phyloP scores from a whole-genome alignment of 805 yeast genomes.

The Metschnikowia aberdeeniae region DNA sequence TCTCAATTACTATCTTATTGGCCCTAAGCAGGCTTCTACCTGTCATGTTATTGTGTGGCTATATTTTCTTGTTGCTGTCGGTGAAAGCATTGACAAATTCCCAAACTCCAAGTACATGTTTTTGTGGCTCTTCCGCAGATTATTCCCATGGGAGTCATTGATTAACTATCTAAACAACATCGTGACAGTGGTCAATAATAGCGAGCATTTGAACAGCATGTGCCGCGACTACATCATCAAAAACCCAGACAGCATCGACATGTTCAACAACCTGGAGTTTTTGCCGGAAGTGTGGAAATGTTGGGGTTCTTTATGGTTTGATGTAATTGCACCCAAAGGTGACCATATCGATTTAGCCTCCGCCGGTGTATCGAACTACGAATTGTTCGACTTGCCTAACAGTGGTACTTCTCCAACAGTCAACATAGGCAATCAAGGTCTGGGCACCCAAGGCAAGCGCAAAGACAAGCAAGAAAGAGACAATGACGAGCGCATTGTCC shows the following conservation, averaged over 20 bases:
- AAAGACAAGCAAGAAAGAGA: constrained; percentile 33
- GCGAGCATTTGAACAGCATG: constrained; percentile 20
- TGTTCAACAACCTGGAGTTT: constrained; percentile 56
- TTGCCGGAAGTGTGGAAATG: constrained; percentile 79
- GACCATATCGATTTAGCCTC: constrained; percentile 47
- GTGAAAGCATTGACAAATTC: constrained; percentile 46
- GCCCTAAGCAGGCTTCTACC: constrained; percentile 66
- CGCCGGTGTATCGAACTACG: constrained; percentile 52
- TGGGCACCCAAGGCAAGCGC: constrained; percentile 11
- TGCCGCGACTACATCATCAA: constrained; percentile 20
- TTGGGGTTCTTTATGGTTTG: constrained; percentile 84
- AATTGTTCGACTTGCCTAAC: constrained; percentile 60
- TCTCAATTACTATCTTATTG: constrained; percentile 58
- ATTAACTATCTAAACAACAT: constrained; percentile 61
- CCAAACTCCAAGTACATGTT: constrained; percentile 48
- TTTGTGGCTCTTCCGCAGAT: constrained; percentile 47
- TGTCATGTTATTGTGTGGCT: constrained; percentile 77
- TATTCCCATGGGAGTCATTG: constrained; percentile 67
- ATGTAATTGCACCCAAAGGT: constrained; percentile 48
- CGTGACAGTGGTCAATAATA: constrained; percentile 32
- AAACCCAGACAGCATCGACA: constrained; percentile 40
- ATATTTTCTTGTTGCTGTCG: constrained; percentile 63
- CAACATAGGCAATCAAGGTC: constrained; percentile 27
- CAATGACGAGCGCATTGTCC: constrained; percentile 47
- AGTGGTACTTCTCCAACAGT: constrained; percentile 48